Percentiles rank a stretch among this genome's conserved stretches.
These are phyloP conservation scores for Abrus pulchellus DNA, from an alignment of 306 rosid genomes.

Conservation along the genomic window DNA sequence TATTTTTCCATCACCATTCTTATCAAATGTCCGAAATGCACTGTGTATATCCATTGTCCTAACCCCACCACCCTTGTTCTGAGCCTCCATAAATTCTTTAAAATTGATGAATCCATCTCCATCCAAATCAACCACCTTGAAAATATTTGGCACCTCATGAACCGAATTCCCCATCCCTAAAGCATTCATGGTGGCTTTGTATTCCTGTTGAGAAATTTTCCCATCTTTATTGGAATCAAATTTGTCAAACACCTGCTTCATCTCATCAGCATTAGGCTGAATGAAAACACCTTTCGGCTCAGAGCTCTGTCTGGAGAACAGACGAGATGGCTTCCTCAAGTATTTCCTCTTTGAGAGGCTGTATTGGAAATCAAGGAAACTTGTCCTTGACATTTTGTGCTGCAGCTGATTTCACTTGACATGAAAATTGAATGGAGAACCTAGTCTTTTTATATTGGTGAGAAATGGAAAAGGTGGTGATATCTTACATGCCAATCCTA, in stretches of 20 bases:
- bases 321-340: conserved; percentile 65
- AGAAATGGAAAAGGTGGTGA: conserved; percentile 11
- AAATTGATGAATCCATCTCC: conserved; percentile 85
- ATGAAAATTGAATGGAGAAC: neutral
- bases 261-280: conserved; percentile 75
- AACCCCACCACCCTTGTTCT: conserved; percentile 75
- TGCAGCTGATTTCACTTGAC: conserved; percentile 14
- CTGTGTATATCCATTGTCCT: conserved; percentile 63
- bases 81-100: conserved; percentile 79
- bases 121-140: conserved; percentile 73
- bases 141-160: conserved; percentile 74
- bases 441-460: conserved; percentile 3
- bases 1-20: conserved; percentile 83
- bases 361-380: conserved; percentile 86
- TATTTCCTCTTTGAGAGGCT: conserved; percentile 69
- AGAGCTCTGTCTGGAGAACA: conserved; percentile 66
- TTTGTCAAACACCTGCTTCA: conserved; percentile 80
- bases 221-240: conserved; percentile 84
- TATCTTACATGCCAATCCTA: conserved; percentile 29
- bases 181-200: conserved; percentile 65
- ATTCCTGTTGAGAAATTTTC: conserved; percentile 78
- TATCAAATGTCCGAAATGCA: conserved; percentile 73
- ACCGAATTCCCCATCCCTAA: conserved; percentile 62
- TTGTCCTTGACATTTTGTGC: conserved; percentile 57
- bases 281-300: conserved; percentile 42